These are phyloP conservation scores for Trifolium repens DNA, from an alignment of 306 rosid genomes.

Conservation along the genomic window DNA sequence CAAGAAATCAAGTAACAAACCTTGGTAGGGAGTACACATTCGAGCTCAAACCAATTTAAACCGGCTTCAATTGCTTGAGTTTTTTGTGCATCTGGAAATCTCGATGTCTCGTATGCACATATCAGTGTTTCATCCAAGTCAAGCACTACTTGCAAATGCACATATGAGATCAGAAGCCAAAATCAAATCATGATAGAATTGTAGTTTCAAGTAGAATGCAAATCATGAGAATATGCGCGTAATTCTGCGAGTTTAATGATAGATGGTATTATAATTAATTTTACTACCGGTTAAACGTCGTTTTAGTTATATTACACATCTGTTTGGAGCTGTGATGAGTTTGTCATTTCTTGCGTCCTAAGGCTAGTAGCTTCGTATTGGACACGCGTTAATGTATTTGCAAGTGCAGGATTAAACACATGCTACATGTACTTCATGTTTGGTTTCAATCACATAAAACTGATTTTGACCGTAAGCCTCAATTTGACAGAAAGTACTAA, in stretches of 20 bases:
- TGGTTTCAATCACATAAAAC: not conserved
- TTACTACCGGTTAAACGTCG: not conserved
- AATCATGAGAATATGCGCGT: not conserved
- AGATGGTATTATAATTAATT: not conserved
- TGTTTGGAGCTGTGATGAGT: not conserved
- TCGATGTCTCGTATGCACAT: constrained; percentile 81
- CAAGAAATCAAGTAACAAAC: constrained; percentile 47
- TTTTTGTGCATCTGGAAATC: constrained; percentile 61
- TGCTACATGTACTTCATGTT: not conserved
- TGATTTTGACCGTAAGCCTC: not conserved
- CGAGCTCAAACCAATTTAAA: constrained; percentile 82
- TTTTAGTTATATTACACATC: not conserved
- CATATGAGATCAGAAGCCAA: constrained; percentile 39
- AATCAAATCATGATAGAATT: constrained; percentile 5
- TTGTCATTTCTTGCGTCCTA: not conserved
- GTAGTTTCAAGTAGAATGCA: constrained; percentile 25
- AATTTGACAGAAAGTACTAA: not conserved
- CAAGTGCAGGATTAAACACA: not conserved
- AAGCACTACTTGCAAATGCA: constrained; percentile 77
- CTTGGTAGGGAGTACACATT: constrained; percentile 75
- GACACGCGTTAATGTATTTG: not conserved
- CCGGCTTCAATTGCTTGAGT: constrained; percentile 79
- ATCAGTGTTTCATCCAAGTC: constrained; percentile 90
- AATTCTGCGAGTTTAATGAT: constrained; percentile 11
- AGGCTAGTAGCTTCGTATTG: not conserved